Evolutionary conservation across 345 rosid species (phyloP).

Genomic region (Brassica rapa): DNA sequence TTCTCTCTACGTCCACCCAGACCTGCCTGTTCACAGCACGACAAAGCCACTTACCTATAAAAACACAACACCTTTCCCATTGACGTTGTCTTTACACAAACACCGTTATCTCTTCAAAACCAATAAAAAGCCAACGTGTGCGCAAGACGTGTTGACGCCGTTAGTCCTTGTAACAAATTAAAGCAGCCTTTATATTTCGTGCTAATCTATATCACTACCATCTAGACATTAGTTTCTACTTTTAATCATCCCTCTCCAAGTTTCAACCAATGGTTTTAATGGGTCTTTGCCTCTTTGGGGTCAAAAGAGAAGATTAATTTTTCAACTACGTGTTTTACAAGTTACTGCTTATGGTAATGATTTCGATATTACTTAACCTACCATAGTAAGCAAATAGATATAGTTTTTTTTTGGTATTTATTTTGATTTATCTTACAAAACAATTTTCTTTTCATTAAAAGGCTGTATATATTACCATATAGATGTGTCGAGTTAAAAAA

Average conservation of each 20-base stretch:
- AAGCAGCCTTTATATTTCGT: conserved; percentile 51
- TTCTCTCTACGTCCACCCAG: conserved; percentile 46
- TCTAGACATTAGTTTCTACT: not conserved
- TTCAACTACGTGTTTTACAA: not conserved
- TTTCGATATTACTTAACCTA: not conserved
- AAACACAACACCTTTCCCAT: conserved; percentile 60
- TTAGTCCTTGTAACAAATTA: conserved; percentile 29
- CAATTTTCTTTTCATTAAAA: not conserved
- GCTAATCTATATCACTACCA: conserved; percentile 16
- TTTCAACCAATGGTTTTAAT: not conserved
- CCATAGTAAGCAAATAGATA: not conserved
- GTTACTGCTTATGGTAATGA: not conserved
- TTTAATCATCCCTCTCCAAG: not conserved
- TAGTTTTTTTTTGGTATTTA: not conserved
- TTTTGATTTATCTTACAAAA: not conserved
- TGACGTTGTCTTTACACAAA: conserved; percentile 43
- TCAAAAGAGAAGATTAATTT: not conserved
- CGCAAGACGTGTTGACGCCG: conserved; percentile 44
- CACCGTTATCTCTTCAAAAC: conserved; percentile 47
- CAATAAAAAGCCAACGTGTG: conserved; percentile 30
- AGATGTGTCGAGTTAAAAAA: too few relatives aligned
- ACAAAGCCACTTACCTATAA: conserved; percentile 68
- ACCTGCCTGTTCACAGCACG: conserved; percentile 80
- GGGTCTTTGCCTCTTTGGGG: not conserved
- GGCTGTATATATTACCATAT: not conserved